Evolutionary conservation across 345 rosid genomes (phyloP), one percentile per base, ranked within the genome.

Genomic region (Citrus sp.): DNA sequence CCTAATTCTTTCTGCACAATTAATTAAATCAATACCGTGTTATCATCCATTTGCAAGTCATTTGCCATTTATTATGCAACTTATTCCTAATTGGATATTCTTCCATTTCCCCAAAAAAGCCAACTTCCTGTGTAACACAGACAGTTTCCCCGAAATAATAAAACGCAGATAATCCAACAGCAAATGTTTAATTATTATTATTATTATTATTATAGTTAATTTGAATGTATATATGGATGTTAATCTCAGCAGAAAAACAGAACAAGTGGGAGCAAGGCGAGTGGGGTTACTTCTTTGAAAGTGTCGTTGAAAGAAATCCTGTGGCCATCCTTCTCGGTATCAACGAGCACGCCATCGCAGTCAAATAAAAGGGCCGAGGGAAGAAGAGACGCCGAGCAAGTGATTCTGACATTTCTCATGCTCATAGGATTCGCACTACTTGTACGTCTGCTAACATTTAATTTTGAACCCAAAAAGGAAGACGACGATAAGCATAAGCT

Each of bases 331-430:
- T 90, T 92, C 88, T 93, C 99, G 22, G 98, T 93, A 74, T 95
- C 99, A 60, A 93, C 99, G 22, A 92, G 98, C 38, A 95, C 99
- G 24, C 99, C 99, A 73, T 95, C 99, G 73, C 99, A 95, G 74
- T 95, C 95, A 73, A 95, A 95, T 37, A 92, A 88, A 70, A 93
- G 95, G 65, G 97, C 98, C 2, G 92, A 85, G 4, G 93, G 99
- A 79, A 94, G 90, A 83, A 81, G 77, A 38, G 85, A 73, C 34
- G 94, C 88, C 8, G 85, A 90, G 86, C 96, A 86, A 35, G 82
- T 84, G 74, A 87, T 4, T 32, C 78, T 80, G 4, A 55, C 55
- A 32, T 77, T 66, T 70, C 76, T 75, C 56, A 14, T 5, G 62
- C n/a, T 73, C 19, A 61, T 30, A n/a, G 83, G 64, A 63, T 61